phyloP scores from a whole-genome alignment of 1,139 yeast species.

The Taphrina deformans region DNA sequence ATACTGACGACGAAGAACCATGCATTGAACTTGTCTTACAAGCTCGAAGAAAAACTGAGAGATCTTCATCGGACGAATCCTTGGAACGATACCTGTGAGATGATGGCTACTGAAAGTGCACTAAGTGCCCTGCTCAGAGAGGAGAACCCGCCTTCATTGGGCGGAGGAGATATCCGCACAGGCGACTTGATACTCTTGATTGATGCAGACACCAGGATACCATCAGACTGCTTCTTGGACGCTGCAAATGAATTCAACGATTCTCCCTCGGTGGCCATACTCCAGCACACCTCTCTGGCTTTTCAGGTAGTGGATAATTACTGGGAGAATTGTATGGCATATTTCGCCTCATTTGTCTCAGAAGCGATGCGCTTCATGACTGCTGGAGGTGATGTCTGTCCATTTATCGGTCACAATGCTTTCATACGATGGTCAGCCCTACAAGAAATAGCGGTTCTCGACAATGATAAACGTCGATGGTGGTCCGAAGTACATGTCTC shows the following conservation, averaged over 20 bases:
- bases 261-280: constrained; percentile 38
- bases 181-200: constrained; percentile 38
- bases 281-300: constrained; percentile 38
- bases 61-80: constrained; percentile 6
- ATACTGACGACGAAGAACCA: constrained; percentile 20
- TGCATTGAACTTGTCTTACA: constrained; percentile 35
- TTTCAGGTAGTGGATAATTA: constrained; percentile 37
- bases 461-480: constrained; percentile 34
- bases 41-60: constrained; percentile 35
- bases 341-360: constrained; percentile 37
- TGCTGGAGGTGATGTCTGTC: constrained; percentile 38
- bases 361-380: constrained; percentile 37
- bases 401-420: constrained; percentile 39
- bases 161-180: constrained; percentile 37
- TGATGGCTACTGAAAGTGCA: neutral
- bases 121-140: neutral
- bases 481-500: constrained; percentile 39
- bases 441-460: constrained; percentile 35
- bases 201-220: constrained; percentile 39
- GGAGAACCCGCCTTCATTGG: constrained; percentile 21
- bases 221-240: constrained; percentile 38
- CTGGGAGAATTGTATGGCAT: constrained; percentile 38
- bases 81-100: constrained; percentile 20
- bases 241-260: constrained; percentile 38
- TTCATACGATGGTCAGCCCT: constrained; percentile 38